phyloP scores from a whole-genome alignment of 768 basidiomycete species.

The Panellus pusillus region DNA sequence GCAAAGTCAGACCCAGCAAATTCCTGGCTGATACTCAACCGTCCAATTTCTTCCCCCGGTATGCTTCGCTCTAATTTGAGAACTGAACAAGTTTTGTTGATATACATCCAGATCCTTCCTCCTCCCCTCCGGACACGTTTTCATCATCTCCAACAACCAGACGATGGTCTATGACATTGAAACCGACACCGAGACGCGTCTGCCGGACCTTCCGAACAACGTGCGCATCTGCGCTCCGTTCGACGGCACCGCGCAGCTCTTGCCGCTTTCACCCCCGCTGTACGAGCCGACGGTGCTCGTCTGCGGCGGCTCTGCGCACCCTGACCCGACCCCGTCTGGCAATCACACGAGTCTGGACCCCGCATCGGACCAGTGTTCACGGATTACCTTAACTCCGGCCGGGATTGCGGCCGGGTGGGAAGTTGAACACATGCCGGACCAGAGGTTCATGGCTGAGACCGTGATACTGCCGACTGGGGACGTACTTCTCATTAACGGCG shows the following conservation, averaged over 20 bases:
- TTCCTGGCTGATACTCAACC: slow-evolving; percentile 22
- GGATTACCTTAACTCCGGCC: slow-evolving; percentile 46
- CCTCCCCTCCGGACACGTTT: slow-evolving; percentile 51
- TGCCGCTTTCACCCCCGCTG: slow-evolving; percentile 47
- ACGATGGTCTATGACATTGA: slow-evolving; percentile 30
- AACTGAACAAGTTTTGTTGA: slow-evolving; percentile 27
- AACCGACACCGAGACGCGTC: slow-evolving; percentile 43
- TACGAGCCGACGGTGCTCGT: slow-evolving; percentile 52
- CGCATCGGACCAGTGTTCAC: slow-evolving; percentile 53
- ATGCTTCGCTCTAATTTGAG: not conserved
- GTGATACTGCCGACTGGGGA: slow-evolving; percentile 57
- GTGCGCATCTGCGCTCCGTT: slow-evolving; percentile 64
- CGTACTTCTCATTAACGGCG: slow-evolving; percentile 48
- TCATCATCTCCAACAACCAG: slow-evolving; percentile 57
- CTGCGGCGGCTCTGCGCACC: slow-evolving; percentile 51
- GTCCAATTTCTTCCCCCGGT: slow-evolving; percentile 26
- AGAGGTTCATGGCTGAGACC: slow-evolving; percentile 58
- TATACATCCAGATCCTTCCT: slow-evolving; percentile 41
- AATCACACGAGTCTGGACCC: slow-evolving; percentile 48
- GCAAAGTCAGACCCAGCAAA: slow-evolving; percentile 15
- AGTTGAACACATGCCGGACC: slow-evolving; percentile 51
- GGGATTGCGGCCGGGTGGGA: slow-evolving; percentile 53
- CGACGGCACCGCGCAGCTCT: slow-evolving; percentile 53
- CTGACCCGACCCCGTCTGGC: slow-evolving; percentile 41
- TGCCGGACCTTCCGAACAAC: slow-evolving; percentile 54